Percentiles rank a stretch among this genome's conserved stretches.
Conservation (phyloP, 164 flowering plant genomes). For the Taxillus chinensis region DNA sequence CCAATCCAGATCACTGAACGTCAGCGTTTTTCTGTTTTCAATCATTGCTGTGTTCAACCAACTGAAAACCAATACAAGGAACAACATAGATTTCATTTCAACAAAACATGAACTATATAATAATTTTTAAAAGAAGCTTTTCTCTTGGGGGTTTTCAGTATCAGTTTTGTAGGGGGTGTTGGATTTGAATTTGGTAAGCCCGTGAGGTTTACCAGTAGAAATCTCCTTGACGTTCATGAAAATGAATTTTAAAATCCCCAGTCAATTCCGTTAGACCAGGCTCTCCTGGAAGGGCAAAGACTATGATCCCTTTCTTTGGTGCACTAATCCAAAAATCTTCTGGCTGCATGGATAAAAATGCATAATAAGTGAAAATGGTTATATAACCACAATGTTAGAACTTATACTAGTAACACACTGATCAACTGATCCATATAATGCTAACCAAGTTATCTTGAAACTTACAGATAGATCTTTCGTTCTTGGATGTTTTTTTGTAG, state of each 20-base stretch:
- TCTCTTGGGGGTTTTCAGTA: no score
- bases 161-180: no score
- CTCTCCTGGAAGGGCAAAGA: slow-evolving; percentile 94
- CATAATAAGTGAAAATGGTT: not conserved
- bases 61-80: slow-evolving; percentile 27
- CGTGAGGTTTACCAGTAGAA: slow-evolving; percentile 57
- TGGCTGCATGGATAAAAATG: slow-evolving; percentile 40
- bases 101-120: no score
- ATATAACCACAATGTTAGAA: no score
- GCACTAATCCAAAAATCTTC: slow-evolving; percentile 95
- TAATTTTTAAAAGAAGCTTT: no score
- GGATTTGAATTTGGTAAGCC: no score
- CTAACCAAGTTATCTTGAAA: not conserved
- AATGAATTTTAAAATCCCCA: slow-evolving; percentile 91
- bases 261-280: slow-evolving; percentile 80
- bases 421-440: no score
- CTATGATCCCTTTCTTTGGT: slow-evolving; percentile 92
- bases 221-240: slow-evolving; percentile 97
- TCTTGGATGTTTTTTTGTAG: slow-evolving; percentile 80
- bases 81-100: not conserved
- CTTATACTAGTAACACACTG: no score
- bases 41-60: slow-evolving; percentile 95
- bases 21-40: slow-evolving; percentile 75
- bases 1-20: slow-evolving; percentile 74
- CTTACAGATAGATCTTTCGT: slow-evolving; percentile 80